phyloP scores from a whole-genome alignment of 768 basidiomycete species.

The Trametes cingulata region DNA sequence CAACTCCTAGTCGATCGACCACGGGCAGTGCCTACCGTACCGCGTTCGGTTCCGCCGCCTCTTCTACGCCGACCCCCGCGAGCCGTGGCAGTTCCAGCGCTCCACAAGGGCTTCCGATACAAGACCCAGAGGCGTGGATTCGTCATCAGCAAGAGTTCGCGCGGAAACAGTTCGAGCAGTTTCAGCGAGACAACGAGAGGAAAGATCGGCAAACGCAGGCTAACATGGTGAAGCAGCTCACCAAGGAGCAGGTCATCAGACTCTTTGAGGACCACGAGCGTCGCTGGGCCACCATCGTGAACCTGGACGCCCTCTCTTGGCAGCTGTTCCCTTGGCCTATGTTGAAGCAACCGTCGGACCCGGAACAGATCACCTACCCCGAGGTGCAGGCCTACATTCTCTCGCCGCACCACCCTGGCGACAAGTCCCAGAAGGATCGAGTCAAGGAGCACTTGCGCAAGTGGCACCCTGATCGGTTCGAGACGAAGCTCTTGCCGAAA shows the following conservation, averaged over 20 bases:
- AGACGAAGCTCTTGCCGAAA: conserved; percentile 64
- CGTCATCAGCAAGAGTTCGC: conserved; percentile 65
- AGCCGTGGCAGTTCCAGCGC: conserved; percentile 1
- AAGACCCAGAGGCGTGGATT: conserved; percentile 54
- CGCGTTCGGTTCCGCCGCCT: neutral
- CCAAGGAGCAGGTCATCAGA: conserved; percentile 56
- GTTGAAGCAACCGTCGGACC: conserved; percentile 52
- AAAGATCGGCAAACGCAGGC: conserved; percentile 47
- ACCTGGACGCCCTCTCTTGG: conserved; percentile 52
- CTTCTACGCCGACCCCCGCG: conserved; percentile 7
- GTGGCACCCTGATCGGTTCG: conserved; percentile 87
- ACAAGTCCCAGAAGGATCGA: conserved; percentile 62
- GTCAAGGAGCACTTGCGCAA: conserved; percentile 72
- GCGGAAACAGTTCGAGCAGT: conserved; percentile 66
- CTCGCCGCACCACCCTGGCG: conserved; percentile 55
- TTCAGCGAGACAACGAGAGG: conserved; percentile 67
- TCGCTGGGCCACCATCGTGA: conserved; percentile 52
- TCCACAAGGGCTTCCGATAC: conserved; percentile 22
- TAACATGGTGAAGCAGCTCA: conserved; percentile 43
- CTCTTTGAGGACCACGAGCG: conserved; percentile 63
- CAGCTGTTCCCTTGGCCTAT: conserved; percentile 75
- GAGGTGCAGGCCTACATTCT: conserved; percentile 64
- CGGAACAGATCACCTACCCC: conserved; percentile 60
- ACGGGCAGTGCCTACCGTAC: conserved; percentile 5
- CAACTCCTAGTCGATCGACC: conserved; percentile 6